A percentile compares a stretch with the other conserved stretches of the same genome.
Evolutionary conservation across 768 basidiomycete species (phyloP).

Genomic region (Tylopilus vinaceipallidus): DNA sequence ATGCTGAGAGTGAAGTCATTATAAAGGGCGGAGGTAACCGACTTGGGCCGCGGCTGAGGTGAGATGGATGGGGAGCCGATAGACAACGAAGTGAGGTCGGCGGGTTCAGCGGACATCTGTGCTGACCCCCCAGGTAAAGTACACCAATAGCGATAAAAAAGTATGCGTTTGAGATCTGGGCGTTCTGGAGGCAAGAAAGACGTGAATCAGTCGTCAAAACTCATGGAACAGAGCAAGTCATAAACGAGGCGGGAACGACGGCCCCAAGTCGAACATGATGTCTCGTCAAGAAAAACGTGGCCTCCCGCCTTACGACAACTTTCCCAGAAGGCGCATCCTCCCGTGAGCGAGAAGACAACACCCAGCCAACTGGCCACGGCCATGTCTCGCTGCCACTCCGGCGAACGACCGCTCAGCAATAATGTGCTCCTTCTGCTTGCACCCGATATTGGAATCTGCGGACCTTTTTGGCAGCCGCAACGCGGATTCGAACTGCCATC

Average conservation of each 20-base stretch:
- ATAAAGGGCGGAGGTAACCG: slow-evolving; percentile 15
- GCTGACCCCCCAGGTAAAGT: slow-evolving; percentile 11
- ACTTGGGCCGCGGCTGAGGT: slow-evolving; percentile 8
- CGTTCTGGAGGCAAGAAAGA: slow-evolving; percentile 12
- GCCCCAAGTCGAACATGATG: slow-evolving; percentile 24
- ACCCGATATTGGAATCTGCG: slow-evolving; percentile 2
- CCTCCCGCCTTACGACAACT: slow-evolving; percentile 26
- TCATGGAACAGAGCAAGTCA: slow-evolving; percentile 30
- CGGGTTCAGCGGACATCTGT: slow-evolving; percentile 25
- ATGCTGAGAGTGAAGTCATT: slow-evolving; percentile 16
- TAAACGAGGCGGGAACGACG: slow-evolving; percentile 24
- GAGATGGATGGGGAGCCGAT: slow-evolving; percentile 17
- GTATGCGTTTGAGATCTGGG: slow-evolving; percentile 3
- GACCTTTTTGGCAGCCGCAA: slow-evolving; percentile 1
- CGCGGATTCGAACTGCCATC: neutral
- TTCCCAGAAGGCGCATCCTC: slow-evolving; percentile 9
- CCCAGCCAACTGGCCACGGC: neutral
- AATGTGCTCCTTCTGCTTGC: neutral
- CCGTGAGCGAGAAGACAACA: neutral
- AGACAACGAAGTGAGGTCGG: slow-evolving; percentile 16
- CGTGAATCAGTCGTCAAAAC: slow-evolving; percentile 28
- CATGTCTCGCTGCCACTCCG: too few relatives aligned
- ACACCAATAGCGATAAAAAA: slow-evolving; percentile 18
- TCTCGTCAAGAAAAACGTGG: slow-evolving; percentile 27
- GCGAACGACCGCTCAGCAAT: too few relatives aligned